Evolutionary conservation across 2,329 filamentous ascomycete species (phyloP).

Genomic region (Penicillium rolfsii): DNA sequence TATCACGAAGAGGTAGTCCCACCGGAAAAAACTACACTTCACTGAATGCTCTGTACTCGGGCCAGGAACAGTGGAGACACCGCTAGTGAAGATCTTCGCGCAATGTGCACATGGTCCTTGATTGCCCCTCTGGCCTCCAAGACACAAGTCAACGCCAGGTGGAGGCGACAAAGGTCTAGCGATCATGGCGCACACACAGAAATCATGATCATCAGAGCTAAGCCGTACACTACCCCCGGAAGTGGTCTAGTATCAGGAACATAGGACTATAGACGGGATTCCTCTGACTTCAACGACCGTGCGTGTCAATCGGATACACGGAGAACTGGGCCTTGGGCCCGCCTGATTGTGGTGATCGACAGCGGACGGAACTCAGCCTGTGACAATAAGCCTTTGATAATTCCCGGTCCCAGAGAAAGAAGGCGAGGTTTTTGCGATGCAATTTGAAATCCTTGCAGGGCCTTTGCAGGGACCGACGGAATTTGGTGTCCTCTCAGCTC

Average conservation of each 20-base stretch:
- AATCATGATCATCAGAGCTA: background rate
- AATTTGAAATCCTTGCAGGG: background rate
- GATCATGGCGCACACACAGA: background rate
- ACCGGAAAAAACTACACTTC: background rate
- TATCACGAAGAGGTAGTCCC: background rate
- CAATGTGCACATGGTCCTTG: background rate
- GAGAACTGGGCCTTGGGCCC: background rate
- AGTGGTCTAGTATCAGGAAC: background rate
- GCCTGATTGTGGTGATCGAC: slow-evolving; percentile 1
- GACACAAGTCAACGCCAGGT: background rate
- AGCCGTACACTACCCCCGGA: background rate
- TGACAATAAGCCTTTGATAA: background rate
- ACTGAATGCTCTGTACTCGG: background rate
- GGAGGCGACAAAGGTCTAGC: background rate
- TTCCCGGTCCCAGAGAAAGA: background rate
- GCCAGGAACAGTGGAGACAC: background rate
- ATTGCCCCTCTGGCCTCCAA: background rate
- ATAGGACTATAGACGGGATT: background rate
- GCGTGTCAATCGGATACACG: background rate
- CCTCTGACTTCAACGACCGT: background rate
- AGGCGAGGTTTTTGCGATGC: background rate
- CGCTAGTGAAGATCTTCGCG: background rate
- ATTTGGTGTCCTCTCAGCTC: background rate
- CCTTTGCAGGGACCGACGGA: background rate
- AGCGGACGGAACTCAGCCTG: background rate